Evolutionary conservation across 768 basidiomycete species (phyloP).

Genomic region (Nidularia sp.): DNA sequence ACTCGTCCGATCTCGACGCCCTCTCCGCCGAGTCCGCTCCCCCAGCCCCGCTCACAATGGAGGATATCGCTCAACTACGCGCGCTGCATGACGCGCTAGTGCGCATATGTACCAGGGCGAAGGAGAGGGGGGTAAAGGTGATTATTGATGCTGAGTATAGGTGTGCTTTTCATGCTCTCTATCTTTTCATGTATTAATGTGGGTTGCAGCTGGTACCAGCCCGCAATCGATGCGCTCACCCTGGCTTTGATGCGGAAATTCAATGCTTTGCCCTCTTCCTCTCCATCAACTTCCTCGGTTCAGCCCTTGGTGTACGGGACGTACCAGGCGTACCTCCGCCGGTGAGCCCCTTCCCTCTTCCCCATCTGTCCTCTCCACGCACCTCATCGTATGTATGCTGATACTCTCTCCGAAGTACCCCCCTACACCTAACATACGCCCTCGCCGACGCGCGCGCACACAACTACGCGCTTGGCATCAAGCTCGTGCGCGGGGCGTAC

Average conservation of each 20-base stretch:
- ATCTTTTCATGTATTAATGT: neutral
- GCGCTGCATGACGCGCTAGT: slow-evolving; percentile 60
- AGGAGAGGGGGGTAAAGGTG: slow-evolving; percentile 59
- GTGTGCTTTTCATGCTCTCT: slow-evolving; percentile 16
- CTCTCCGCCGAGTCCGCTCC: slow-evolving; percentile 18
- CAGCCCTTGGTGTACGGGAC: slow-evolving; percentile 82
- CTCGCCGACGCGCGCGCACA: slow-evolving; percentile 61
- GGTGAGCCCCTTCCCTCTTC: slow-evolving; percentile 33
- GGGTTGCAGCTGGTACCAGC: slow-evolving; percentile 57
- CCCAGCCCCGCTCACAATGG: slow-evolving; percentile 28
- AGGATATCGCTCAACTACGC: slow-evolving; percentile 58
- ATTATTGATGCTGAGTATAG: slow-evolving; percentile 86
- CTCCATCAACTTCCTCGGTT: slow-evolving; percentile 13
- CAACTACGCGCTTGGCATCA: slow-evolving; percentile 79
- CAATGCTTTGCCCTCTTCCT: slow-evolving; percentile 41
- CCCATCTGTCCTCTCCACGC: neutral
- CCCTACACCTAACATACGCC: slow-evolving; percentile 60
- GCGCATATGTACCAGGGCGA: slow-evolving; percentile 61
- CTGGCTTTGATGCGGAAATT: slow-evolving; percentile 73
- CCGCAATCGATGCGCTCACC: slow-evolving; percentile 80
- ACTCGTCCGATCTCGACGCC: slow-evolving; percentile 53
- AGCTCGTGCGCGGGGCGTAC: slow-evolving; percentile 93
- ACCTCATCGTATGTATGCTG: too few relatives aligned
- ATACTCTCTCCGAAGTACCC: slow-evolving; percentile 40
- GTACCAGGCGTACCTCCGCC: slow-evolving; percentile 83